A percentile compares a stretch with the other conserved stretches of the same genome.
These are phyloP conservation scores for Coelomomyces lativittatus DNA, from an alignment of 371 early-diverging fungal genomes.

Conservation along the genomic window DNA sequence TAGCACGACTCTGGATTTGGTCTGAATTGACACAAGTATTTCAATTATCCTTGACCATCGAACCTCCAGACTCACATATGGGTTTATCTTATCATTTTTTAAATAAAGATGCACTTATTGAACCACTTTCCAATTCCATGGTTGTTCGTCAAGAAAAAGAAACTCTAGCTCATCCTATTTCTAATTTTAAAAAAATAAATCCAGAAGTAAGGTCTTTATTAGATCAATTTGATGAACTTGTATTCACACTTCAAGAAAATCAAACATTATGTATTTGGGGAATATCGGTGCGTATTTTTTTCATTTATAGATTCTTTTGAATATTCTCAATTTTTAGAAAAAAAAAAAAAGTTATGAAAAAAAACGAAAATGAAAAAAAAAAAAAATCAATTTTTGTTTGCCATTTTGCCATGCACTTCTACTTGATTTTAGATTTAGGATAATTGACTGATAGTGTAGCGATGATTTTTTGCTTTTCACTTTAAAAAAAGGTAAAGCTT, in stretches of 20 bases:
- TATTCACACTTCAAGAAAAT: slow-evolving; percentile 49
- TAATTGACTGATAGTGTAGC: too few relatives aligned
- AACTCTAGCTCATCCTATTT: slow-evolving; percentile 5
- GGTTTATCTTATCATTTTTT: too few relatives aligned
- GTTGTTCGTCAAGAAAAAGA: slow-evolving; percentile 17
- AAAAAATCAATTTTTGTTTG: too few relatives aligned
- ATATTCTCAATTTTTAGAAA: too few relatives aligned
- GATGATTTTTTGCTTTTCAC: too few relatives aligned
- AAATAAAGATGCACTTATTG: slow-evolving; percentile 40
- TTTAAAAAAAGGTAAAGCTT: too few relatives aligned
- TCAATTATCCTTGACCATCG: slow-evolving; percentile 48
- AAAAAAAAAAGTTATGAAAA: too few relatives aligned
- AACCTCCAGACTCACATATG: slow-evolving; percentile 18
- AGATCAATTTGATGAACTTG: slow-evolving; percentile 56
- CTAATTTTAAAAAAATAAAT: slow-evolving; percentile 7
- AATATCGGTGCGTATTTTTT: slow-evolving; percentile 33
- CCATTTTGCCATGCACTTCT: too few relatives aligned
- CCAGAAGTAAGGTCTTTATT: slow-evolving; percentile 35
- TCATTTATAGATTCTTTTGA: too few relatives aligned
- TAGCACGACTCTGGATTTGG: slow-evolving; percentile 54
- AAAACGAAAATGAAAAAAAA: too few relatives aligned
- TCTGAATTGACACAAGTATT: slow-evolving; percentile 22
- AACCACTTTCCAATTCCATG: slow-evolving; percentile 32
- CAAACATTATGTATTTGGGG: slow-evolving; percentile 65
- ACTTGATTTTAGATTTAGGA: too few relatives aligned